Base-by-base conservation (phyloP, 768 basidiomycete genomes). In the Xanthoconium stramineum region DNA sequence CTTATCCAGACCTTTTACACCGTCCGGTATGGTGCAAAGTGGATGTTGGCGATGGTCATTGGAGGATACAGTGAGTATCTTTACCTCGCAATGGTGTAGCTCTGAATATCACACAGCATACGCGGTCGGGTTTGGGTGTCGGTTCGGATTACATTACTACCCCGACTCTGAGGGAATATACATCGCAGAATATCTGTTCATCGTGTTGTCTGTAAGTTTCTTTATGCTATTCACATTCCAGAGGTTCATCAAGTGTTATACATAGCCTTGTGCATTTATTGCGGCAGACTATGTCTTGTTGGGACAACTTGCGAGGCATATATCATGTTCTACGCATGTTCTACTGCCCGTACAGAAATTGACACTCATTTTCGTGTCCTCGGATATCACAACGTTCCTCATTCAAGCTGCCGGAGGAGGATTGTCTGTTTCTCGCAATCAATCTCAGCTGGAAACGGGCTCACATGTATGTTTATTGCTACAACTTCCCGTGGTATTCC, bases 241-340 rank as follows among this genome's bases (percentile, higher is more conserved):
- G 8, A 30, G 24, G 17, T 29, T 65, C 19, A 53, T 11, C 17
- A 4, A 3, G 11, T 10, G 6, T 15, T 28, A 7, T 46, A 12
- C 24, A 24, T 49, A 85, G 83, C 87, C 88, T 6, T 90, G 89
- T 65, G 87, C 85, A 29, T 89, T 89, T 71, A 84, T 87, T 58
- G 84, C 84, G 6, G 79, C 83, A 14, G 78, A 84, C 62, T 89
- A 90, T 62, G 72, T 88, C 53, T 75, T 88, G 19, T 77, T 89
- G 1, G 85, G 86, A 11, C 80, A 80, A 13, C 67, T 91, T 4
- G 82, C 85, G 6, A 73, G 68, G 24, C 74, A 80, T 58, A 69
- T 89, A 7, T 62, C 73, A 11, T 76, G 76, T 36, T 74, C 78
- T 54, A 57, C 76, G 46, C 77, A 82, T 61, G 72, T 88, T 24